Evolutionary conservation across 208 protist genomes (phyloP), one percentile per base, ranked within the genome.

Genomic region (Porcisia deanei): DNA sequence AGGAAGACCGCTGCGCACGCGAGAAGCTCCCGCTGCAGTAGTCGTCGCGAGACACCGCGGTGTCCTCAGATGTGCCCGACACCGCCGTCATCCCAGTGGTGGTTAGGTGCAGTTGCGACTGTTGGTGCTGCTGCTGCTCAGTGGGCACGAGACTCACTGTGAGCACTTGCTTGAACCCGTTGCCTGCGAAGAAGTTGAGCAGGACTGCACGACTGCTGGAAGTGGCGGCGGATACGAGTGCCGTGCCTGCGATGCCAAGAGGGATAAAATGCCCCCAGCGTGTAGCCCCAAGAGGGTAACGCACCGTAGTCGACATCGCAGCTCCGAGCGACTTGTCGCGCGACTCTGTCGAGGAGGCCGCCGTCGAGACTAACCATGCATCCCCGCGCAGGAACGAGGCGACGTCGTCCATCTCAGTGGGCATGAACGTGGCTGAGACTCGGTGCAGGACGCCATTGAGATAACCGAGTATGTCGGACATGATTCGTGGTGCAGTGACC

Each of bases 391-490:
- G 76, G 69, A 96, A 96, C 1, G 73, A 66, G 54, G 85, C 83
- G n/a, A 96, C 74, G 30, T 86, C 77, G 34, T 86, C 63, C 49
- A 91, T 74, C 70, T 90, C 87, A 0, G 83, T 85, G 0, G 91
- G 86, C 75, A 92, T 86, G 61, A 96, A 75, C 39, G 86, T 70
- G 14, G 78, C 77, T n/a, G 85, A 85, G 6, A 95, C 88, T 52
- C 83, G 78, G 14, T 89, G 74, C 37, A 83, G 61, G 20, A 87
- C 79, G n/a, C 73, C 79, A 59, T 84, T 67, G 39, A 95, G 75
- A 72, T 88, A 82, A 0, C 80, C 82, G 12, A 93, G 81, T 6
- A 84, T 82, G 71, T 95, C 91, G 16, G 82, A 75, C 91, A 95
- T 95, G 25, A 16, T n/a, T 64, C 16, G 3, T n/a, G 14, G 30